Conservation (phyloP, 805 yeast genomes). For the Schwanniomyces vanrijiae region DNA sequence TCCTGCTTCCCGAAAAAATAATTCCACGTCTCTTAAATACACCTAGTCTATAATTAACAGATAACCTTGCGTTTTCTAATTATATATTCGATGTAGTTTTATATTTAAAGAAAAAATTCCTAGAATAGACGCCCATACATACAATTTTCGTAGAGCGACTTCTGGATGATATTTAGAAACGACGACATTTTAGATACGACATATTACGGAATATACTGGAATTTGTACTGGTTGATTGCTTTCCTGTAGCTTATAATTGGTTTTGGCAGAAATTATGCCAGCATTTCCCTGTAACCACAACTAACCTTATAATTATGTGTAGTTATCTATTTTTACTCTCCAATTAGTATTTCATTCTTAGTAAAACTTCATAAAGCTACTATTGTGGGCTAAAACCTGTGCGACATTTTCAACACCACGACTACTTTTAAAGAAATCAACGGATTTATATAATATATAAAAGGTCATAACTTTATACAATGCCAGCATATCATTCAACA, state of each 20-base stretch:
- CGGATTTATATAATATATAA: not conserved
- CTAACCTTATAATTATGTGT: too few relatives aligned
- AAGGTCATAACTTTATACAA: constrained; percentile 7
- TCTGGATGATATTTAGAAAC: not conserved
- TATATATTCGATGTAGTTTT: not conserved
- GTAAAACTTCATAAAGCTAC: not conserved
- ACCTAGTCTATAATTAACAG: not conserved
- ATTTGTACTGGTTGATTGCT: not conserved
- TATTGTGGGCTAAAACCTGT: not conserved
- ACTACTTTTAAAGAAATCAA: not conserved
- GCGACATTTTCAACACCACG: not conserved
- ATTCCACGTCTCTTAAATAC: not conserved
- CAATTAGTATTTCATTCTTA: not conserved
- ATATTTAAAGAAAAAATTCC: not conserved
- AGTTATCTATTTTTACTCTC: not conserved
- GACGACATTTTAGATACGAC: not conserved
- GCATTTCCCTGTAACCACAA: too few relatives aligned
- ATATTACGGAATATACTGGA: not conserved
- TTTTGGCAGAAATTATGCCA: too few relatives aligned
- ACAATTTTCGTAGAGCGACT: not conserved
- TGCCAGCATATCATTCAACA: constrained; percentile 79
- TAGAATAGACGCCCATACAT: not conserved
- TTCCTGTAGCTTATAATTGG: not conserved
- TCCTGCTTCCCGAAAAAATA: not conserved
- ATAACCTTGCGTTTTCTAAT: not conserved